phyloP scores from a whole-genome alignment of 495 filamentous ascomycete species.

The Hypoxylon fuscum region DNA sequence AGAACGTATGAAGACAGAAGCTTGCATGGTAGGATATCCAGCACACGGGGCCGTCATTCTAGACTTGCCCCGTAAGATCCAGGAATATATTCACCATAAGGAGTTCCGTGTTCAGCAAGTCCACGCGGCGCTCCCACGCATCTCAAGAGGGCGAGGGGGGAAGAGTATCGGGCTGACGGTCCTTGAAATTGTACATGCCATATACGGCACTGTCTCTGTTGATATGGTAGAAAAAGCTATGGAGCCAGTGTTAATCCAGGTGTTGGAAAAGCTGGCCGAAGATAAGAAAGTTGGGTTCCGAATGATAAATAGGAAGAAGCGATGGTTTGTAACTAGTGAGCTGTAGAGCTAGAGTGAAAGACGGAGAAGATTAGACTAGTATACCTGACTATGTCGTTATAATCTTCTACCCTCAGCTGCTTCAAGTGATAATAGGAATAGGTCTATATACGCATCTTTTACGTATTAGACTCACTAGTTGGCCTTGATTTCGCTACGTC shows the following conservation, averaged over 20 bases:
- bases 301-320: not conserved
- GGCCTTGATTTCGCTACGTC: no score
- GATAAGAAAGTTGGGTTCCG: slow-evolving; percentile 61
- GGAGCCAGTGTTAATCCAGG: slow-evolving; percentile 58
- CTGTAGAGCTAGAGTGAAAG: no score
- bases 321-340: not conserved
- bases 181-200: slow-evolving; percentile 49
- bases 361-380: no score
- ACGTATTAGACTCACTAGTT: no score
- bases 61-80: slow-evolving; percentile 65
- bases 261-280: slow-evolving; percentile 58
- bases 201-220: slow-evolving; percentile 51
- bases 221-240: slow-evolving; percentile 42
- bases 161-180: slow-evolving; percentile 47
- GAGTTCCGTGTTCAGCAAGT: slow-evolving; percentile 76
- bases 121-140: slow-evolving; percentile 59
- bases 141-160: not conserved
- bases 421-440: no score
- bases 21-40: slow-evolving; percentile 73
- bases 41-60: slow-evolving; percentile 78
- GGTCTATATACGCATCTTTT: no score
- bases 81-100: slow-evolving; percentile 77
- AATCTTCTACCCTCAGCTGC: no score
- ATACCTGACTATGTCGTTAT: no score
- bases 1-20: slow-evolving; percentile 66